Conservation (phyloP, 2,329 filamentous ascomycete genomes). For the Gnomoniopsis sp. region DNA sequence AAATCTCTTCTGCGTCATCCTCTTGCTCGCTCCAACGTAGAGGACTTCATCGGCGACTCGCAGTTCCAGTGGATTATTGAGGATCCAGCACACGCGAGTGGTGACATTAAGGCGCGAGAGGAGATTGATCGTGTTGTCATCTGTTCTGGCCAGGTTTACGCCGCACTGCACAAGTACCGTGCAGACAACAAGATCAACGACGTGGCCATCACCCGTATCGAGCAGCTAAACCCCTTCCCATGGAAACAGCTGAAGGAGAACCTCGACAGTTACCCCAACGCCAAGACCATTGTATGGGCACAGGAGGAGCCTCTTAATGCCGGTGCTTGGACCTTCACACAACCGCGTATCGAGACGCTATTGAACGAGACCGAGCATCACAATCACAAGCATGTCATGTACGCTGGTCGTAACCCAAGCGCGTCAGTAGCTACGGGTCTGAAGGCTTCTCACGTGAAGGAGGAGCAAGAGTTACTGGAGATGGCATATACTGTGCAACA, state of each 20-base stretch:
- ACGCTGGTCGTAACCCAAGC: conserved; percentile 89
- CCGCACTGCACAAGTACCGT: conserved; percentile 86
- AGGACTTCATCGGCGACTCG: conserved; percentile 86
- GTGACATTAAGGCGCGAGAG: conserved; percentile 72
- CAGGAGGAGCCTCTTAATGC: conserved; percentile 98
- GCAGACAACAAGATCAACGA: conserved; percentile 82
- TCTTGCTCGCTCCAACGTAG: conserved; percentile 80
- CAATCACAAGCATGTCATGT: conserved; percentile 93
- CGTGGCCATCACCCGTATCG: conserved; percentile 89
- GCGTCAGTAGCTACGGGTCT: conserved; percentile 91
- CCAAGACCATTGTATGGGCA: conserved; percentile 94
- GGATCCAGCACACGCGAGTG: conserved; percentile 77
- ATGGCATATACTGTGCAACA: conserved; percentile 62
- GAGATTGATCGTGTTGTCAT: conserved; percentile 92
- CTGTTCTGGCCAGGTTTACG: conserved; percentile 93
- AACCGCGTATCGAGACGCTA: conserved; percentile 94
- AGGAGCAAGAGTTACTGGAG: conserved; percentile 81
- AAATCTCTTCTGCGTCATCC: conserved; percentile 95
- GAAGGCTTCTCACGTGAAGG: conserved; percentile 84
- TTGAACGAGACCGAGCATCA: conserved; percentile 91
- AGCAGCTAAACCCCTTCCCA: conserved; percentile 98
- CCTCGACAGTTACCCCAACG: conserved; percentile 94
- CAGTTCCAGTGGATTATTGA: conserved; percentile 97
- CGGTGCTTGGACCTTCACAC: conserved; percentile 94
- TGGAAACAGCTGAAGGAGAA: conserved; percentile 97